phyloP scores from a whole-genome alignment of 306 rosid genomes.

The Quercus variabilis region DNA sequence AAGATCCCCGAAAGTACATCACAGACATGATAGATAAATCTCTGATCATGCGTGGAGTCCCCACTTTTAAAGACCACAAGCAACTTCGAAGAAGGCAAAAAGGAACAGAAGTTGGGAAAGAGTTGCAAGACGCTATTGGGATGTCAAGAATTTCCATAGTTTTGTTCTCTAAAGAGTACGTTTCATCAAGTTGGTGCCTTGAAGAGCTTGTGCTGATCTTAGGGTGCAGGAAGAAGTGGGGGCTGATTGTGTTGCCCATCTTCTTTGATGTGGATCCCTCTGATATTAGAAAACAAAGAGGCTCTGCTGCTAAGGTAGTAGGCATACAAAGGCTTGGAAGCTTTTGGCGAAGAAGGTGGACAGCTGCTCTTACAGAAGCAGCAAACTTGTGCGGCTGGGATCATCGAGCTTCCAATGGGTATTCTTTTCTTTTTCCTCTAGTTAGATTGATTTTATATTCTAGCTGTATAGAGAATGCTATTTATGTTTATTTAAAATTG shows the following conservation, averaged over 20 bases:
- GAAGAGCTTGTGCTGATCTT: constrained; percentile 13
- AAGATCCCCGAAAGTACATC: background rate
- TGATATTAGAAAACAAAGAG: constrained; percentile 16
- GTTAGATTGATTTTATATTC: too few relatives aligned
- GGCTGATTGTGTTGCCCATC: constrained; percentile 12
- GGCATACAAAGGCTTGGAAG: constrained; percentile 1
- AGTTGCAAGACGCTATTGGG: background rate
- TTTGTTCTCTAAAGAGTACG: background rate
- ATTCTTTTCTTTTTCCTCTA: background rate
- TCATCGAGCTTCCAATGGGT: background rate
- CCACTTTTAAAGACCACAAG: constrained; percentile 7
- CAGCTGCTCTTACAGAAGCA: constrained; percentile 6
- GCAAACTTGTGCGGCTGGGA: constrained; percentile 20
- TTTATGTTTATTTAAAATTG: too few relatives aligned
- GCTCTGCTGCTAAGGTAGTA: constrained; percentile 1
- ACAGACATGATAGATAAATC: background rate
- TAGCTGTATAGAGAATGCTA: too few relatives aligned
- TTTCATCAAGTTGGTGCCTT: constrained; percentile 12
- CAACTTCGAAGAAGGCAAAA: background rate
- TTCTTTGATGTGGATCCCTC: constrained; percentile 17
- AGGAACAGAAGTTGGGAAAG: background rate
- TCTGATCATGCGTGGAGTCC: background rate
- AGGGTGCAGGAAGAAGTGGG: constrained; percentile 3
- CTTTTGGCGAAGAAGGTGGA: constrained; percentile 17
- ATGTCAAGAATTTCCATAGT: background rate